Evolutionary conservation across 257 asterid species (phyloP), one percentile per base, ranked within the genome.

Genomic region (Leptodermis oblonga): DNA sequence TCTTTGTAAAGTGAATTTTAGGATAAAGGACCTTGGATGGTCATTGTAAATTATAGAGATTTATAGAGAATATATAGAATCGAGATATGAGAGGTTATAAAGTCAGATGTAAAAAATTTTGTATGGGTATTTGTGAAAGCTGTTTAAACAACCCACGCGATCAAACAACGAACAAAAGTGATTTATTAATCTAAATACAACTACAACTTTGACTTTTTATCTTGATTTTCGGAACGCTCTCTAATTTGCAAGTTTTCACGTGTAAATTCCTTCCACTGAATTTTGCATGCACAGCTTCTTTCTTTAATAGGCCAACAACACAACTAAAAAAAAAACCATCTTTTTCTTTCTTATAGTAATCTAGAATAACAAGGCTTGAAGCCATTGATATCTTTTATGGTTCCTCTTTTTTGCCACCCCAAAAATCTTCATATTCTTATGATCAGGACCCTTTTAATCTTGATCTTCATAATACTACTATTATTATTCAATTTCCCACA

Each of bases 401-500:
- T 73, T 39, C 67, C 22, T 31, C 37, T 15, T 71, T 68, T 74
- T 74, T 71, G 74, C 77, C 82, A 49, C 39, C 68, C 74, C 72
- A 62, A 31, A 58, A 71, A 65, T 66, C 74, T 63, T 52, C 64
- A 71, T 69, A 78, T 75, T 61, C n/a, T n/a, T n/a, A n/a, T n/a
- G n/a, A 79, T 77, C 85, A 63, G 49, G 60, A 66, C 48, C 68
- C 22, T 70, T 76, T 23, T 5, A 43, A 43, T 65, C 55, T 31
- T 74, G 14, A 63, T 68, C 5, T 46, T 42, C 4, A 34, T 6
- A 34, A 34, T n/a, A n/a, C n/a, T n/a, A n/a, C n/a, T n/a, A n/a
- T n/a, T n/a, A 71, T 66, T 77, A 70, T 82, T 83, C 82, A 56
- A 62, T 74, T 74, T 52, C 22, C 23, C 4, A 43, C 43, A 58